These are phyloP conservation scores for Candida sp. DNA, from an alignment of 1,139 yeast species.

Conservation along the genomic window DNA sequence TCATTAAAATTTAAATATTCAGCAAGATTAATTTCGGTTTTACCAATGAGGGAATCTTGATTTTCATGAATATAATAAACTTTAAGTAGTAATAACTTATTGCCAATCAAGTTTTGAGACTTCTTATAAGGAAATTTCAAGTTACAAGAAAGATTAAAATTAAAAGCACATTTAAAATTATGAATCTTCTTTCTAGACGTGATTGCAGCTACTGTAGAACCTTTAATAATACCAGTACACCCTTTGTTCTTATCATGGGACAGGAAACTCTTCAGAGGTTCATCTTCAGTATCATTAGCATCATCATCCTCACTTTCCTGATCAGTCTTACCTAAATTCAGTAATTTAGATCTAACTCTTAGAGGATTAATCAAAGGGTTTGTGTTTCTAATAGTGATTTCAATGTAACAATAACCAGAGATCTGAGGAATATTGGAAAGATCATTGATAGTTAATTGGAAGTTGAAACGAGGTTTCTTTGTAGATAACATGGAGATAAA, in stretches of 20 bases:
- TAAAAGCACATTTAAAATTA: constrained; percentile 41
- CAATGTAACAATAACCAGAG: constrained; percentile 64
- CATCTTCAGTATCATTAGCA: constrained; percentile 5
- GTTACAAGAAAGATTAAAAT: constrained; percentile 37
- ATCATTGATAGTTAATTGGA: constrained; percentile 61
- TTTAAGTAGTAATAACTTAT: constrained; percentile 31
- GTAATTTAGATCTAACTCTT: constrained; percentile 5
- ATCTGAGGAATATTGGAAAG: constrained; percentile 81
- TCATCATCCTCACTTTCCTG: not conserved
- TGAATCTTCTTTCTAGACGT: constrained; percentile 36
- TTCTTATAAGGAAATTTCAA: constrained; percentile 34
- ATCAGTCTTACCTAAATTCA: not conserved
- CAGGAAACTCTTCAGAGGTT: not conserved
- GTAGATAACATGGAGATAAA: not conserved
- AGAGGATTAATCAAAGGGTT: constrained; percentile 3
- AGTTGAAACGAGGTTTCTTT: constrained; percentile 48
- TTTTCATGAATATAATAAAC: constrained; percentile 39
- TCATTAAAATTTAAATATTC: constrained; percentile 64
- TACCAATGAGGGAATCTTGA: constrained; percentile 49
- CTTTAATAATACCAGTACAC: constrained; percentile 8
- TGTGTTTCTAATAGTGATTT: constrained; percentile 28
- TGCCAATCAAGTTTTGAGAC: constrained; percentile 34
- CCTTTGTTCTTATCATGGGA: constrained; percentile 3
- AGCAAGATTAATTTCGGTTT: constrained; percentile 62
- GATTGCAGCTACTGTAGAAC: constrained; percentile 25